Evolutionary conservation across 768 basidiomycete genomes (phyloP).

Genomic region (Serendipita sp.): DNA sequence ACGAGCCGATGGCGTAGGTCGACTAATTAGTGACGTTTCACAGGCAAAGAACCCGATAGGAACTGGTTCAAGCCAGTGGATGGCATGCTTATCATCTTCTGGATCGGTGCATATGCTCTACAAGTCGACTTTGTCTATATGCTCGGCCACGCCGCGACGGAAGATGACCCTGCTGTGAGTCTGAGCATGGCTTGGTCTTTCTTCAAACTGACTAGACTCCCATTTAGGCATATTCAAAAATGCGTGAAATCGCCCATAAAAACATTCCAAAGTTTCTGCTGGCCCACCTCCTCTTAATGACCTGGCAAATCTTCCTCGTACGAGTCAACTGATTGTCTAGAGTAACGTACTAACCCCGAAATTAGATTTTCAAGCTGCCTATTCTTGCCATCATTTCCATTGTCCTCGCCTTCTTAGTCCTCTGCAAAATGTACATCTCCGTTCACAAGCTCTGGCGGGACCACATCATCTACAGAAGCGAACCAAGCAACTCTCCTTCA

Average conservation of each 20-base stretch:
- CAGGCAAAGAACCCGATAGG: background rate
- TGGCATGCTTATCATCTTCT: slow-evolving; percentile 6
- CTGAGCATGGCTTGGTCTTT: background rate
- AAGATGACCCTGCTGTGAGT: background rate
- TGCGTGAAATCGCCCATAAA: background rate
- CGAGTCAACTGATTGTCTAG: background rate
- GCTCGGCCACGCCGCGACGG: background rate
- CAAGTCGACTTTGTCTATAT: slow-evolving; percentile 5
- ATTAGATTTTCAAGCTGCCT: background rate
- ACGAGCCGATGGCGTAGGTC: too few relatives aligned
- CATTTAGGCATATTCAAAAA: background rate
- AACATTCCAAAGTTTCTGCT: background rate
- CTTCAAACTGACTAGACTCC: background rate
- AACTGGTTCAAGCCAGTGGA: slow-evolving; percentile 1
- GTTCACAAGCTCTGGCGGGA: background rate
- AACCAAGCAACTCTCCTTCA: background rate
- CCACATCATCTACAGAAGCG: background rate
- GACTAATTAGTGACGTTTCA: too few relatives aligned
- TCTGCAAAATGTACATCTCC: background rate
- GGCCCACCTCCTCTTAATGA: background rate
- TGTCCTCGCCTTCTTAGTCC: background rate
- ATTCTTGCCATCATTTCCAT: background rate
- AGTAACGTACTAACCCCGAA: background rate
- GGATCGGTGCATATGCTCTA: slow-evolving; percentile 1
- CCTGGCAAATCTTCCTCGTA: background rate